Base-by-base conservation (phyloP, 129 eudicot species). In the Chrysanthemum seticuspe region DNA sequence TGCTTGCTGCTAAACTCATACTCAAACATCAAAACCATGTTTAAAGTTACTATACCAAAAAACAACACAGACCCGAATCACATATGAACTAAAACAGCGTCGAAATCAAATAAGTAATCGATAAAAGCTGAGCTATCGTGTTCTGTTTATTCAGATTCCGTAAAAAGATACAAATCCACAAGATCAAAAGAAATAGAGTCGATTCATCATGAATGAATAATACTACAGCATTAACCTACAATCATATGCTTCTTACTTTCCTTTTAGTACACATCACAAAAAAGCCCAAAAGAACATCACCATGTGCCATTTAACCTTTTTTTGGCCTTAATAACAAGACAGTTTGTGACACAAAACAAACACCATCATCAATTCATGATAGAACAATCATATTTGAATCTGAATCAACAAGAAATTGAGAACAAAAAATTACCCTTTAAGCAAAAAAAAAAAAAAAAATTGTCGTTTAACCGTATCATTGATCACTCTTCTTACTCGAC, bases 161-260 rank as follows among this genome's bases (percentile, higher is more conserved):
- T 74, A 66, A 76, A 74, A 86, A 82, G 84, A 74, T 73, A 80
- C 85, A 87, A 54, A 74, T 74, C 62, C 80, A 82, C 82, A 75
- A 73, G 76, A 77, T 83, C 66, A 79, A 79, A 78, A 82, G 71
- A 76, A 80, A 77, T 77, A 56, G 47, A 62, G 81, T 50, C 79
- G 71, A 57, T 71, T 63, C 53, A 79, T 76, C 80, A 66, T 47
- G 83, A 84, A 79, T n/a, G n/a, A n/a, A n/a, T n/a, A n/a, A n/a
- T 80, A 80, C 89, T 78, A 86, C 85, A 86, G 80, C 74, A 85
- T 75, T 65, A 80, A 78, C 73, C 89, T 86, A 84, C 80, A 86
- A 74, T 76, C 49, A 78, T 70, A 11, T 74, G 79, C 49, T 74
- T 71, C 63, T 72, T 70, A 48, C 74, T 55, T 70, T 77, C 80